Evolutionary conservation across 345 rosid species (phyloP).

Genomic region (Citrus mangshanensis): DNA sequence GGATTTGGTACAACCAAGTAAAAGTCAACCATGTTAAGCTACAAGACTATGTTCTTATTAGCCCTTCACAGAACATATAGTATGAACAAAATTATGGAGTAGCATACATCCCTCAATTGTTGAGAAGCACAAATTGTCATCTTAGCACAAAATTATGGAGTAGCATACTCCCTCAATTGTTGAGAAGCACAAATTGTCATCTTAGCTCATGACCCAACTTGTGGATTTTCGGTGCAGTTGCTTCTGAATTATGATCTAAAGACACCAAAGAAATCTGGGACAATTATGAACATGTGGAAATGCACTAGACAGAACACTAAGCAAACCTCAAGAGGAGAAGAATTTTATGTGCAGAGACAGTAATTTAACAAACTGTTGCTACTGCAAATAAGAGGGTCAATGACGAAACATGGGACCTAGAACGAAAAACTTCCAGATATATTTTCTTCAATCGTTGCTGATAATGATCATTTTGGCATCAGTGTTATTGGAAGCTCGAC

Average conservation of each 20-base stretch:
- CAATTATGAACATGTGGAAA: not conserved
- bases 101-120: not conserved
- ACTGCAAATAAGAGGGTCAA: not conserved
- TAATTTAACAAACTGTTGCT: not conserved
- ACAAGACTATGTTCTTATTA: not conserved
- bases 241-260: conserved; percentile 7
- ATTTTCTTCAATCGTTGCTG: not conserved
- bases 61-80: not conserved
- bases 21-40: not conserved
- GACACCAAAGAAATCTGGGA: conserved; percentile 2
- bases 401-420: not conserved
- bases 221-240: not conserved
- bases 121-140: not conserved
- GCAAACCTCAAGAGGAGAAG: not conserved
- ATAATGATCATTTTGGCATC: not conserved
- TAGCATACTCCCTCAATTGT: not conserved
- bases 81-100: not conserved
- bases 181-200: not conserved
- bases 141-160: no score
- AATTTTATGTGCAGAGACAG: not conserved
- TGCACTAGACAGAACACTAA: not conserved
- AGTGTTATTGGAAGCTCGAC: not conserved
- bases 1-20: not conserved
- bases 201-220: not conserved
- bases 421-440: not conserved